Evolutionary conservation across 2,329 filamentous ascomycete species (phyloP), one percentile per base, ranked within the genome.

Genomic region (Podosphaera xanthii): DNA sequence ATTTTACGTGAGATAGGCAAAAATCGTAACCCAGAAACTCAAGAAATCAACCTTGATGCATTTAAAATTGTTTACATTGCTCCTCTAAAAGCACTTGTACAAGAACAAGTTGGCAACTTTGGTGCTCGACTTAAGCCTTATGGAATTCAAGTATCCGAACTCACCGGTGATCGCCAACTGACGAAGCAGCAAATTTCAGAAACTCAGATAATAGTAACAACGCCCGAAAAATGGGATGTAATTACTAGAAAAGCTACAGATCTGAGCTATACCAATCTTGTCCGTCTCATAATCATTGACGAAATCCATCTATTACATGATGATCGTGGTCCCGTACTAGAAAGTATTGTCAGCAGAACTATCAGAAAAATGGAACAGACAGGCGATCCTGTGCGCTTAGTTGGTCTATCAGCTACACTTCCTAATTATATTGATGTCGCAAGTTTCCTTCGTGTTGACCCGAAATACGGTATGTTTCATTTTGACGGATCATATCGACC

Each of bases 11-110:
- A 98, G 70, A 89, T 98, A 68, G 92, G 92, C 62, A 98, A 97
- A 75, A 84, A 98, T 69, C 81, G 91, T 60, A 84, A 98, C 67
- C 81, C 86, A 0, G 76, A 84, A 62, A 95, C 88, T 0, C 92
- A 92, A n/a, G 86, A 94, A 61, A 92, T 98, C 63, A 88, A 94
- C 70, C 75, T 98, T 7, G 92, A 98, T 67, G 83, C 90, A 50
- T 98, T 98, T 76, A 98, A 98, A 74, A 96, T 98, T 66, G 85
- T 98, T 49, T 98, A 94, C 70, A 96, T 98, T 67, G 92, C 92
- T 36, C 92, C 92, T 0, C 72, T 98, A 60, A 98, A 98, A 70
- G 92, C 92, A 54, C 73, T 98, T 63, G 92, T 98, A 2, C 90
- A 96, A 70, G 92, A 98, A 70, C 92, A 98, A 72, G 92, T 98